These are phyloP conservation scores for Phialophora chinensis DNA, from an alignment of 2,329 filamentous ascomycete genomes.

Conservation along the genomic window DNA sequence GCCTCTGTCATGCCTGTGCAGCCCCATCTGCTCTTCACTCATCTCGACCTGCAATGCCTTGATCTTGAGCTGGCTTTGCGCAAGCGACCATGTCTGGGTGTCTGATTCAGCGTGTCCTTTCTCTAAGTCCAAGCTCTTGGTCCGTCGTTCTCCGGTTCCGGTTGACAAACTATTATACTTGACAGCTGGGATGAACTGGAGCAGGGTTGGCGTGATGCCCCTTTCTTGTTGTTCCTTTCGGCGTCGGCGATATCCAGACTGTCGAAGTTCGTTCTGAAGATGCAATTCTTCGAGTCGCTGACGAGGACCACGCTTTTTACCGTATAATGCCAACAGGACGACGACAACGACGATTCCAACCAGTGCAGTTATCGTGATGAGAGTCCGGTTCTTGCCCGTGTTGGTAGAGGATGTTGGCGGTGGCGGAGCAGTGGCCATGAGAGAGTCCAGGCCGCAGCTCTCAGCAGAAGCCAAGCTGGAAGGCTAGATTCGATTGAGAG, in stretches of 20 bases:
- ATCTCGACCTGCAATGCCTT: slow-evolving; percentile 12
- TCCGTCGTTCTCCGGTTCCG: neutral
- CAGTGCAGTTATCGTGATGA: slow-evolving; percentile 17
- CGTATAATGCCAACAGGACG: slow-evolving; percentile 13
- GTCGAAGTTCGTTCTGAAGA: slow-evolving; percentile 13
- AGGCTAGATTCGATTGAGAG: neutral
- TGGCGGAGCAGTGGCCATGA: slow-evolving; percentile 19
- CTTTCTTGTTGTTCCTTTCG: neutral
- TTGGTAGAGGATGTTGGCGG: neutral
- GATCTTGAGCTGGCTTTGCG: slow-evolving; percentile 10
- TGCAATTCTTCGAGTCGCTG: slow-evolving; percentile 9
- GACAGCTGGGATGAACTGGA: slow-evolving; percentile 14
- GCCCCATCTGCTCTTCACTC: neutral
- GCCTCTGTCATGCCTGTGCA: neutral
- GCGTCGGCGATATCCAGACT: slow-evolving; percentile 9
- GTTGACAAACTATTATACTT: neutral
- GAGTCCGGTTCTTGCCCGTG: slow-evolving; percentile 8
- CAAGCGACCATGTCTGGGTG: slow-evolving; percentile 8
- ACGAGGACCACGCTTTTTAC: neutral
- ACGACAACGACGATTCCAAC: slow-evolving; percentile 11
- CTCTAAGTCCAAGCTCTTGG: slow-evolving; percentile 15
- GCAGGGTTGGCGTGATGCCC: neutral
- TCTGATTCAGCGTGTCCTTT: neutral
- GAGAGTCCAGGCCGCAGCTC: neutral
- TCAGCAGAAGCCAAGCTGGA: neutral